Conservation (phyloP, 257 asterid species). For the Rubia yunnanensis region DNA sequence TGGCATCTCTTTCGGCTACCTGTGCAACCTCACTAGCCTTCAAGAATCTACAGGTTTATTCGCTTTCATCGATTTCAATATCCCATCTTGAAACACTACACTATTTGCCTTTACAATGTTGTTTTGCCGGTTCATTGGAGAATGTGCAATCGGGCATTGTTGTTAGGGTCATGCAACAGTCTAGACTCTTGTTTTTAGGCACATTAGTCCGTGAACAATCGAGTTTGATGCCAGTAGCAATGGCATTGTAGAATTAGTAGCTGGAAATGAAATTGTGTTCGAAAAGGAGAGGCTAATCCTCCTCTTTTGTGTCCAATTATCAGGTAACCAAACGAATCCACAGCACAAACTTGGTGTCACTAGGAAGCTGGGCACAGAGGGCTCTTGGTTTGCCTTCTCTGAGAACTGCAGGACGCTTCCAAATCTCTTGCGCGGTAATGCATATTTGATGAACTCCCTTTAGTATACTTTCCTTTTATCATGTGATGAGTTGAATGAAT, state of each 20-base stretch:
- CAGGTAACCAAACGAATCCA: constrained; percentile 27
- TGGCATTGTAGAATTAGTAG: too few relatives aligned
- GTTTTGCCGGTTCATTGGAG: too few relatives aligned
- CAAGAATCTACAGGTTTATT: constrained; percentile 26
- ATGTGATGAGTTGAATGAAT: neutral
- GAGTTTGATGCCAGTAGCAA: too few relatives aligned
- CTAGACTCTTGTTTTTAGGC: too few relatives aligned
- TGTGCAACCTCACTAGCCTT: constrained; percentile 26
- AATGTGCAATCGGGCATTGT: too few relatives aligned
- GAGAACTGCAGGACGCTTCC: constrained; percentile 31
- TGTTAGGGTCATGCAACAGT: too few relatives aligned
- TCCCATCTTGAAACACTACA: neutral
- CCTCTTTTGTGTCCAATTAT: neutral
- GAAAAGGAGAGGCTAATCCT: too few relatives aligned
- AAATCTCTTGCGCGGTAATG: constrained; percentile 38
- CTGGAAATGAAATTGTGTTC: too few relatives aligned
- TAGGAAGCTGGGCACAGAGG: constrained; percentile 33
- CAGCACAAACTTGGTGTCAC: constrained; percentile 21
- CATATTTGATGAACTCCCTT: neutral
- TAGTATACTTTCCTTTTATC: neutral
- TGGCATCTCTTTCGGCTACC: constrained; percentile 57
- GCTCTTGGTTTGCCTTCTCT: constrained; percentile 27
- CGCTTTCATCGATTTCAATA: neutral
- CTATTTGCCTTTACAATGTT: too few relatives aligned
- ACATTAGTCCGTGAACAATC: neutral